Evolutionary conservation across 306 rosid genomes (phyloP).

Genomic region (Ceratonia siliqua): DNA sequence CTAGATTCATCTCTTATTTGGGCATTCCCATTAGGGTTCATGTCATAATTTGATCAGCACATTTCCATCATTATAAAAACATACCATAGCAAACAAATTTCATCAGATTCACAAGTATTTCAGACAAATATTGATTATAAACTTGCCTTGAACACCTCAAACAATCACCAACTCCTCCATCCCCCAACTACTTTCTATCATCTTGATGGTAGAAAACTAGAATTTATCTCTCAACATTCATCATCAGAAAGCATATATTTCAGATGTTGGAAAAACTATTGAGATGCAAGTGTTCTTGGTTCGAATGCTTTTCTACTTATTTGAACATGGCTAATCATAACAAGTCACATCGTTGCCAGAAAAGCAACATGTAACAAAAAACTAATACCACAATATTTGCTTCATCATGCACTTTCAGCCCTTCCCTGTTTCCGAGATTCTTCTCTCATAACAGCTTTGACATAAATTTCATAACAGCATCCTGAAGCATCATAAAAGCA

Average conservation of each 20-base stretch:
- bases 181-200: not conserved
- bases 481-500: slow-evolving; percentile 40
- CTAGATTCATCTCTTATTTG: slow-evolving; percentile 11
- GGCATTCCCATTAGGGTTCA: not conserved
- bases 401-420: slow-evolving; percentile 33
- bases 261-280: not conserved
- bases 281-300: not conserved
- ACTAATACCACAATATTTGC: not conserved
- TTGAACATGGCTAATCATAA: not conserved
- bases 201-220: not conserved
- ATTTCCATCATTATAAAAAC: not conserved
- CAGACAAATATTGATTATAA: not conserved
- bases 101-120: slow-evolving; percentile 12
- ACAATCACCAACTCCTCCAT: not conserved
- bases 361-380: slow-evolving; percentile 1
- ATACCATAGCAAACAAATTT: not conserved
- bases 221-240: not conserved
- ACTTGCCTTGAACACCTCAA: slow-evolving; percentile 1
- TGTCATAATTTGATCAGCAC: not conserved
- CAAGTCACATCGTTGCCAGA: slow-evolving; percentile 3
- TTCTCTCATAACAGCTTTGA: slow-evolving; percentile 49
- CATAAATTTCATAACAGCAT: slow-evolving; percentile 63
- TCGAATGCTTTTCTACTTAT: slow-evolving; percentile 7
- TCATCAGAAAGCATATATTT: not conserved
- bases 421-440: slow-evolving; percentile 44